Percentiles rank a stretch among this genome's conserved stretches.
Evolutionary conservation across 495 filamentous ascomycete genomes (phyloP).

Genomic region (Aspergillus egyptiacus): DNA sequence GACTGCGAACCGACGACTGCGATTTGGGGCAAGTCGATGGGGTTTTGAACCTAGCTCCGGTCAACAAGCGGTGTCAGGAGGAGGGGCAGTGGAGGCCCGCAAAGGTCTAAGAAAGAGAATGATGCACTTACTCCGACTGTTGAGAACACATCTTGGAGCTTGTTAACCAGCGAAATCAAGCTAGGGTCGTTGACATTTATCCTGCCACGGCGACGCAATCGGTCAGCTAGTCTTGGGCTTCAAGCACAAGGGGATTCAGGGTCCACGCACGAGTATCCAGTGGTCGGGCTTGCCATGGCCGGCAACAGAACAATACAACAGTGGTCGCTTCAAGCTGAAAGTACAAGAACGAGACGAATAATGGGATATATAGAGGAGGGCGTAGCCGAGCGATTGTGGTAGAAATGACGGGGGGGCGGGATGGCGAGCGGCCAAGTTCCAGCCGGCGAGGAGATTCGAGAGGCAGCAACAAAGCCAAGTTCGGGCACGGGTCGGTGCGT

Average conservation of each 20-base stretch:
- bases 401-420: slow-evolving; percentile 6
- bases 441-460: slow-evolving; percentile 1
- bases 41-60: slow-evolving; percentile 72
- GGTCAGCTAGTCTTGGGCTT: slow-evolving; percentile 20
- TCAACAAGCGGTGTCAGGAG: slow-evolving; percentile 31
- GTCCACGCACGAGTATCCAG: slow-evolving; percentile 41
- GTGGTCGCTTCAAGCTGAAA: slow-evolving; percentile 17
- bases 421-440: slow-evolving; percentile 15
- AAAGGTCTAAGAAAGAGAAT: neutral
- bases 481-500: slow-evolving; percentile 11
- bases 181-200: slow-evolving; percentile 77
- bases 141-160: slow-evolving; percentile 98
- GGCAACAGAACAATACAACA: slow-evolving; percentile 25
- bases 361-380: slow-evolving; percentile 2
- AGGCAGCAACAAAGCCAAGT: slow-evolving; percentile 14
- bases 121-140: slow-evolving; percentile 90
- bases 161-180: slow-evolving; percentile 93
- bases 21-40: slow-evolving; percentile 98
- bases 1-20: slow-evolving; percentile 98
- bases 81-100: slow-evolving; percentile 9
- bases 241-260: slow-evolving; percentile 17
- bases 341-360: slow-evolving; percentile 9
- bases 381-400: neutral
- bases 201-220: slow-evolving; percentile 40
- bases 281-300: slow-evolving; percentile 43